Conservation (phyloP, 306 rosid species). For the Datisca glomerata region DNA sequence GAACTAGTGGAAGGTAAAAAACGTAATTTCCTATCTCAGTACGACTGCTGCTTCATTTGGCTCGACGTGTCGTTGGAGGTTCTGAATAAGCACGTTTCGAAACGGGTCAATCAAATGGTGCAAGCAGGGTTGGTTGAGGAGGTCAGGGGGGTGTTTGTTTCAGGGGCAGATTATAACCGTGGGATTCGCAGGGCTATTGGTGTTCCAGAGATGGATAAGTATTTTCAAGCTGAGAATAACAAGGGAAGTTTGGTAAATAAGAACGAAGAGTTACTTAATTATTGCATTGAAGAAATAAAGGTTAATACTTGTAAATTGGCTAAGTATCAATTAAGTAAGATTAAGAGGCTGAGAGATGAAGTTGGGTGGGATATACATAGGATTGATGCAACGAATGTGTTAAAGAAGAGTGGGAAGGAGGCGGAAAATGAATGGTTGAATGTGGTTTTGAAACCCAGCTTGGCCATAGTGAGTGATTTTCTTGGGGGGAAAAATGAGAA, state of each 20-base stretch:
- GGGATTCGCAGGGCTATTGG: slow-evolving; percentile 22
- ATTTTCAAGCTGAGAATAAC: slow-evolving; percentile 4
- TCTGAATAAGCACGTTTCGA: slow-evolving; percentile 2
- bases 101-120: slow-evolving; percentile 26
- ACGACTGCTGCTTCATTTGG: slow-evolving; percentile 21
- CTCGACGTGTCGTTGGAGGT: slow-evolving; percentile 9
- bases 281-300: slow-evolving; percentile 5
- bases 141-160: slow-evolving; percentile 6
- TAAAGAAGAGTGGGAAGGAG: too few species aligned
- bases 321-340: slow-evolving; percentile 9
- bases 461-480: too few species aligned
- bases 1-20: slow-evolving; percentile 14
- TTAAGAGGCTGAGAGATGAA: slow-evolving; percentile 7
- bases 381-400: slow-evolving; percentile 17
- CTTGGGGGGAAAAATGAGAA: too few species aligned
- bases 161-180: slow-evolving; percentile 3
- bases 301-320: slow-evolving; percentile 14
- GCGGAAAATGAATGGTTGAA: too few species aligned
- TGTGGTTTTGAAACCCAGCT: too few species aligned
- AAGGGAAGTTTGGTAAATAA: not conserved
- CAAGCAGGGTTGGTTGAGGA: slow-evolving; percentile 19
- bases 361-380: slow-evolving; percentile 17
- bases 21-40: not conserved
- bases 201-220: slow-evolving; percentile 11
- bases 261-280: not conserved